phyloP scores from a whole-genome alignment of 352 stramenopile species.

The Pythium aphanidermatum region DNA sequence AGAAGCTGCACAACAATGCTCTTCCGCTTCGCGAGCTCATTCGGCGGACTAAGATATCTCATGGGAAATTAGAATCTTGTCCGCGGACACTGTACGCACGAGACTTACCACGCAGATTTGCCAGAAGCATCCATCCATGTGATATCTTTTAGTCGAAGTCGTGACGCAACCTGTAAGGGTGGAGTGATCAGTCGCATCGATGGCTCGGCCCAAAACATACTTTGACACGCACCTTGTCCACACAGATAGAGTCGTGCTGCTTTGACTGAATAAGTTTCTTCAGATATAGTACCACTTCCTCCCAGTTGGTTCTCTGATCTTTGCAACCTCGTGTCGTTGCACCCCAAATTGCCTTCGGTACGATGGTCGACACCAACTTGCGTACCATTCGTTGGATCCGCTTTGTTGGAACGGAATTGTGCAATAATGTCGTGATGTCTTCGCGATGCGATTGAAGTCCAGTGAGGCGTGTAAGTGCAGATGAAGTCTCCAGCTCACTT shows the following conservation, averaged over 20 bases:
- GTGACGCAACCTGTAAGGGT: slow-evolving; percentile 1
- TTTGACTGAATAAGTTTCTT: slow-evolving; percentile 38
- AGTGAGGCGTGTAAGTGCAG: slow-evolving; percentile 4
- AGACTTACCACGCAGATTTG: slow-evolving; percentile 15
- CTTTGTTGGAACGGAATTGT: slow-evolving; percentile 37
- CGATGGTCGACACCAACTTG: slow-evolving; percentile 37
- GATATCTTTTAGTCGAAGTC: slow-evolving; percentile 12
- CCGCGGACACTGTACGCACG: too few relatives aligned
- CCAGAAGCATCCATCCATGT: slow-evolving; percentile 14
- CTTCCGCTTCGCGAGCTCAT: slow-evolving; percentile 40
- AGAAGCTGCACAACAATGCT: slow-evolving; percentile 37
- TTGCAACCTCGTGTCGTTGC: background rate
- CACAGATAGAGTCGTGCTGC: slow-evolving; percentile 51
- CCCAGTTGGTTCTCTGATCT: slow-evolving; percentile 42
- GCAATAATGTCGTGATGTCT: slow-evolving; percentile 36
- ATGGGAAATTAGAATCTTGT: too few relatives aligned
- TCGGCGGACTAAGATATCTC: slow-evolving; percentile 37
- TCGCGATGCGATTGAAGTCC: slow-evolving; percentile 48
- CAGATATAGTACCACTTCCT: slow-evolving; percentile 39
- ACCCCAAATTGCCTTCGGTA: slow-evolving; percentile 63
- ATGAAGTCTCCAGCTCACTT: background rate
- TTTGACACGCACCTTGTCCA: slow-evolving; percentile 36
- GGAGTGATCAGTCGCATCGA: background rate
- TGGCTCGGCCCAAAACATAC: background rate
- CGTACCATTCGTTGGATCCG: slow-evolving; percentile 42